Evolutionary conservation across 768 basidiomycete genomes (phyloP).

Genomic region (Boletus subcaerulescens): DNA sequence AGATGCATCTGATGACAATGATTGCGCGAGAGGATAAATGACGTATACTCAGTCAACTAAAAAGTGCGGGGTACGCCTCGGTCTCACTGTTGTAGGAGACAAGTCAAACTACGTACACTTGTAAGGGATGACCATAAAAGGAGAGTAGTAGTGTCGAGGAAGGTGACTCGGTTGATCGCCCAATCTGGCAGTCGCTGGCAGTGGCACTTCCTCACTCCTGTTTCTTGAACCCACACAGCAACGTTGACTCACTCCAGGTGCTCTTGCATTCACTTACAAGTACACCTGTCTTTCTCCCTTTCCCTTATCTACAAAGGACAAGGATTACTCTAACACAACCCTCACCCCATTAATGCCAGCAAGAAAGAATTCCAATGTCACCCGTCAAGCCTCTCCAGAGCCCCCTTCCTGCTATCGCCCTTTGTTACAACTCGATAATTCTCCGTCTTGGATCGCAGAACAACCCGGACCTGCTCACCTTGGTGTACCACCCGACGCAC

Average conservation of each 20-base stretch:
- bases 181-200: neutral
- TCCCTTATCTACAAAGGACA: conserved; percentile 22
- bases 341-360: conserved; percentile 31
- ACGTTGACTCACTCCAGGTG: conserved; percentile 16
- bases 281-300: conserved; percentile 7
- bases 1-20: too few species aligned
- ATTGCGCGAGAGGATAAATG: too few species aligned
- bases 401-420: conserved; percentile 23
- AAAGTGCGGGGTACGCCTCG: too few species aligned
- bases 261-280: conserved; percentile 35
- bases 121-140: too few species aligned
- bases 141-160: neutral
- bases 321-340: conserved; percentile 17
- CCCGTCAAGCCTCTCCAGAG: conserved; percentile 19
- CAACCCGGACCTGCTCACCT: conserved; percentile 1
- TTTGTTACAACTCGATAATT: conserved; percentile 33
- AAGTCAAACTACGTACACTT: too few species aligned
- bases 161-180: conserved; percentile 22
- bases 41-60: too few species aligned
- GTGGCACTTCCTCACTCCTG: conserved; percentile 21
- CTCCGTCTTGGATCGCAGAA: conserved; percentile 20
- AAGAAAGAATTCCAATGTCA: conserved; percentile 23
- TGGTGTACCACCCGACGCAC: conserved; percentile 10
- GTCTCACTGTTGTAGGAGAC: too few species aligned
- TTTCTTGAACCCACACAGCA: conserved; percentile 12